Evolutionary conservation across 2,329 filamentous ascomycete genomes (phyloP), one percentile per base, ranked within the genome.

Genomic region (Ophioceras dolichostomum): DNA sequence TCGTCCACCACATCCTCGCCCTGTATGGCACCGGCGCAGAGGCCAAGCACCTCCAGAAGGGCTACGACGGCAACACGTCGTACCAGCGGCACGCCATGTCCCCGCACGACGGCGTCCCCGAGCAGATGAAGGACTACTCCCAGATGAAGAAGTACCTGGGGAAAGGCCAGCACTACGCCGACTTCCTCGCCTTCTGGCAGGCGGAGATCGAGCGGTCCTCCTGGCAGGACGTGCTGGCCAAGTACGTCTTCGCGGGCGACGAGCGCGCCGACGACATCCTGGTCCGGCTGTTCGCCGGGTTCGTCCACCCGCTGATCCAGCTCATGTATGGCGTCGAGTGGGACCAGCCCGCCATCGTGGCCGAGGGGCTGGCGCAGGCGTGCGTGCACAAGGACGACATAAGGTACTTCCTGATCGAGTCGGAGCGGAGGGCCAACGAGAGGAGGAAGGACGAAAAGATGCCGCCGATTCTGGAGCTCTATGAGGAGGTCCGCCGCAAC

Each of bases 271-370:
- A 87, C 28, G 76, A 79, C 43, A 62, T 94, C 64, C 59, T 88
- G 3, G 64, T 67, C 2, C 68, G 86, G 14, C 60, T 89, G 49
- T 86, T 74, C 50, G 70, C 68, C 13, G 79, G 82, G 0, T 70
- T 89, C 43, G 47, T 87, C 2, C 85, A 94, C 50, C 85, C 86
- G 2, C 60, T 91, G 13, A 88, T 94, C 43, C 85, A 94, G 52
- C 68, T 94, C 16, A 83, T 86, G 34, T 94, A 86, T 51, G 87
- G 83, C 4, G 53, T 94, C 26, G 86, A 94, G 53, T 94, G 86
- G 62, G 55, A 70, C 9, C 85, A 94, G 51, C 84, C 84, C 2
- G 82, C 82, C 27, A 76, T 94, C 41, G 68, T 94, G 20, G 84
- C 86, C 5, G 75, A 89, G 58, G 86, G 65, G 1, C 71, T 94